Conservation (phyloP, 768 basidiomycete species). For the Tubosaeta sp. region DNA sequence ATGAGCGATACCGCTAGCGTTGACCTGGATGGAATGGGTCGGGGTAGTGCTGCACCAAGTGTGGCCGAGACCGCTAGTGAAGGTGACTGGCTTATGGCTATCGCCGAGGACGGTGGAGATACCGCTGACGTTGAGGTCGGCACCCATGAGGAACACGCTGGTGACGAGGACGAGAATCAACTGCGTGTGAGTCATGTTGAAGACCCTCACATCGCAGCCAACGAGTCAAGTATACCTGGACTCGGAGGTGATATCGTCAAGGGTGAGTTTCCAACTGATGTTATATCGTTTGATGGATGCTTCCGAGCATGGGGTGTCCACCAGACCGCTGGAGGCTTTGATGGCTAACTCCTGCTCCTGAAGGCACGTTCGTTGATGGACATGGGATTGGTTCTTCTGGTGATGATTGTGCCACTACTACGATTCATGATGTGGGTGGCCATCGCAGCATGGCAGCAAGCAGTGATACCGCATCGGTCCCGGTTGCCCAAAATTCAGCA, state of each 20-base stretch:
- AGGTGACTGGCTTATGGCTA: constrained; percentile 87
- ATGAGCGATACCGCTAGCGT: constrained; percentile 55
- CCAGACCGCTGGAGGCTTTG: constrained; percentile 39
- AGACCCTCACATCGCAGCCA: constrained; percentile 35
- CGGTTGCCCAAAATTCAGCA: constrained; percentile 9
- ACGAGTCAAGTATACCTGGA: constrained; percentile 30
- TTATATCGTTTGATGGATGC: constrained; percentile 41
- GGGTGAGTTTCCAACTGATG: constrained; percentile 50
- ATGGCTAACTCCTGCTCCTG: constrained; percentile 49
- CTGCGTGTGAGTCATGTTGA: constrained; percentile 41
- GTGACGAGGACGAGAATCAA: constrained; percentile 44
- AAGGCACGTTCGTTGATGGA: constrained; percentile 42
- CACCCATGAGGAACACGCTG: constrained; percentile 42
- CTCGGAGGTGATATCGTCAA: constrained; percentile 34
- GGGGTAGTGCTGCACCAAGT: constrained; percentile 63
- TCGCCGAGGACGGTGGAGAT: constrained; percentile 66
- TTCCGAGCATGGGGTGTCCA: constrained; percentile 41
- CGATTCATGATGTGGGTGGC: constrained; percentile 14
- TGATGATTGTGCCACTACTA: constrained; percentile 12
- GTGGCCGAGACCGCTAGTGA: constrained; percentile 62
- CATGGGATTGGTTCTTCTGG: constrained; percentile 32
- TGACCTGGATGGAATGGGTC: constrained; percentile 52
- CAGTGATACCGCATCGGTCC: constrained; percentile 25
- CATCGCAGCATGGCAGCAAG: constrained; percentile 16
- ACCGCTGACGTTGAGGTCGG: constrained; percentile 54